Conservation (phyloP, 768 basidiomycete genomes). For the Hygrophorus russula region DNA sequence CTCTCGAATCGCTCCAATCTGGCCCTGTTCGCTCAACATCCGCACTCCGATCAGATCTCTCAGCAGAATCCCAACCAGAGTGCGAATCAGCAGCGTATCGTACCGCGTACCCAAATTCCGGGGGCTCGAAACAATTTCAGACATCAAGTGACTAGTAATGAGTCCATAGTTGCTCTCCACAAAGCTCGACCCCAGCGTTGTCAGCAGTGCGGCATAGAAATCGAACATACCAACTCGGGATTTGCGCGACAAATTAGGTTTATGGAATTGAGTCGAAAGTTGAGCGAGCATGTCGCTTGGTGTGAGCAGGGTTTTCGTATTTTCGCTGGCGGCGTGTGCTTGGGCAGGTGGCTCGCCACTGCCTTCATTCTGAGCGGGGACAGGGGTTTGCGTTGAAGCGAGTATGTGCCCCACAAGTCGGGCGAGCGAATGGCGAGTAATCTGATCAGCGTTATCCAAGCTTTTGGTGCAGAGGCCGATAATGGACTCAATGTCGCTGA, state of each 20-base stretch:
- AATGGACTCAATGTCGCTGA: conserved; percentile 70
- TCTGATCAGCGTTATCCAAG: conserved; percentile 75
- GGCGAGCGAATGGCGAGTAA: conserved; percentile 70
- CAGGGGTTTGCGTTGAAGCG: conserved; percentile 61
- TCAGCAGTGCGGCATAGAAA: conserved; percentile 72
- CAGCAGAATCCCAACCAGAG: conserved; percentile 64
- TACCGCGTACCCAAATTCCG: conserved; percentile 49
- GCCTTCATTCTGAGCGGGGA: conserved; percentile 45
- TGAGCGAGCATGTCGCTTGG: conserved; percentile 74
- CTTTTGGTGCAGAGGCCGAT: conserved; percentile 56
- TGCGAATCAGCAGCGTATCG: conserved; percentile 63
- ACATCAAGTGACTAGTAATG: conserved; percentile 68
- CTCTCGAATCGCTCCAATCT: conserved; percentile 85
- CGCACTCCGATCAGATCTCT: conserved; percentile 81
- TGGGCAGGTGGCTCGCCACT: conserved; percentile 39
- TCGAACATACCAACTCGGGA: conserved; percentile 82
- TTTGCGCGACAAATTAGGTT: conserved; percentile 52
- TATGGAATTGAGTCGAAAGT: conserved; percentile 76
- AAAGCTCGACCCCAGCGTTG: conserved; percentile 62
- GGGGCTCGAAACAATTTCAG: conserved; percentile 58
- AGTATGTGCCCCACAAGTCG: conserved; percentile 78
- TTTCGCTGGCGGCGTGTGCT: conserved; percentile 36
- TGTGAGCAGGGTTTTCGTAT: conserved; percentile 57
- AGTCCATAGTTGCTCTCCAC: conserved; percentile 77
- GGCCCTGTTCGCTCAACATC: conserved; percentile 88